Evolutionary conservation across 495 filamentous ascomycete species (phyloP).

Genomic region (Talaromyces liani): DNA sequence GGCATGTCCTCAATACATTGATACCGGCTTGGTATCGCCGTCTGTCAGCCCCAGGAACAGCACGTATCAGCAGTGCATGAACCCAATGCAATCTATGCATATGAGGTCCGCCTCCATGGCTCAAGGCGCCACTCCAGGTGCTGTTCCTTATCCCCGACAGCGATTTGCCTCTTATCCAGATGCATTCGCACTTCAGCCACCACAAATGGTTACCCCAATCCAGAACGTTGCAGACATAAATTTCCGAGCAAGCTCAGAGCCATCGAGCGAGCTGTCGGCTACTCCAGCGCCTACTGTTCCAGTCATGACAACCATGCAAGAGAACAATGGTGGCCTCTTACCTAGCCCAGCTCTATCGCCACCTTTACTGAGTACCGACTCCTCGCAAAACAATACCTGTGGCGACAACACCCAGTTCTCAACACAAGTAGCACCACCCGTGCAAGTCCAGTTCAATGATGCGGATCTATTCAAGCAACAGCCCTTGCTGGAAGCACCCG

Average conservation of each 20-base stretch:
- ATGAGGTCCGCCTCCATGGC: slow-evolving; percentile 1
- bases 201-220: neutral
- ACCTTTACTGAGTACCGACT: neutral
- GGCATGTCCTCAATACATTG: slow-evolving; percentile 1
- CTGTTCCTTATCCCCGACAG: neutral
- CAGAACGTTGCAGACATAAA: neutral
- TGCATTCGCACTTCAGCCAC: neutral
- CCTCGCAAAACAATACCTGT: neutral
- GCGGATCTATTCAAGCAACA: neutral
- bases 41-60: neutral
- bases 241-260: neutral
- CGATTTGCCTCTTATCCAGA: slow-evolving; percentile 1
- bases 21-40: neutral
- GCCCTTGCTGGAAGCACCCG: neutral
- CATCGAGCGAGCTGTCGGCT: neutral
- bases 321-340: neutral
- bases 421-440: neutral
- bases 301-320: neutral
- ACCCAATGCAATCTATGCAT: neutral
- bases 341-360: slow-evolving; percentile 4
- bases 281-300: neutral
- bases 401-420: neutral
- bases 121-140: neutral
- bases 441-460: neutral
- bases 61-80: neutral